phyloP scores from a whole-genome alignment of 371 early-diverging fungal species.

The Mucor circinelloides region DNA sequence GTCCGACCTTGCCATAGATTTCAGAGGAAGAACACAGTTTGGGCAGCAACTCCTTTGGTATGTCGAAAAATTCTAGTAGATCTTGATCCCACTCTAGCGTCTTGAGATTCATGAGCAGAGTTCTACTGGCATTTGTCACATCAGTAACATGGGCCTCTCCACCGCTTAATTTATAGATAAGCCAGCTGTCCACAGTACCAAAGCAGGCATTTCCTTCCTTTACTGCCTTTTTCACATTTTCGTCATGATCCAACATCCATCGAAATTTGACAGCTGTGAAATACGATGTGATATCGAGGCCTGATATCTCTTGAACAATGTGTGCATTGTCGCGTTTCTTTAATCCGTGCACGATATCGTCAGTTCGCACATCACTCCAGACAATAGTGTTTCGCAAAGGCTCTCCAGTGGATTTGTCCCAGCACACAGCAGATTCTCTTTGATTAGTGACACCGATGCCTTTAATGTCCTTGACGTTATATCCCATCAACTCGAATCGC shows the following conservation, averaged over 20 bases:
- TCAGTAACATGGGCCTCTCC: slow-evolving; percentile 85
- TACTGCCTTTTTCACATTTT: slow-evolving; percentile 58
- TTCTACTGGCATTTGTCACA: slow-evolving; percentile 94
- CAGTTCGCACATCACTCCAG: slow-evolving; percentile 92
- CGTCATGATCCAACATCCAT: slow-evolving; percentile 90
- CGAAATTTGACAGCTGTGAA: slow-evolving; percentile 91
- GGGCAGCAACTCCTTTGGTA: slow-evolving; percentile 60
- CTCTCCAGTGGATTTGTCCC: slow-evolving; percentile 83
- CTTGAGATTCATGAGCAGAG: slow-evolving; percentile 90
- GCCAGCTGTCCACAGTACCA: slow-evolving; percentile 95
- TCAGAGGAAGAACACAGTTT: slow-evolving; percentile 83
- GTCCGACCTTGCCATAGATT: slow-evolving; percentile 62
- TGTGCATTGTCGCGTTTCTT: slow-evolving; percentile 41
- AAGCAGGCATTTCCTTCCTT: slow-evolving; percentile 52
- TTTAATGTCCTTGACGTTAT: slow-evolving; percentile 64
- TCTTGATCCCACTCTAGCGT: slow-evolving; percentile 81
- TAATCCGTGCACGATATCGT: slow-evolving; percentile 68
- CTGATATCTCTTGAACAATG: slow-evolving; percentile 65
- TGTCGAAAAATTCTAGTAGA: slow-evolving; percentile 56
- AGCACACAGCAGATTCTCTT: slow-evolving; percentile 89
- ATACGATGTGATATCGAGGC: slow-evolving; percentile 91
- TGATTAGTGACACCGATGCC: slow-evolving; percentile 94
- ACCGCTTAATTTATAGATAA: slow-evolving; percentile 71
- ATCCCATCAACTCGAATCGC: slow-evolving; percentile 66
- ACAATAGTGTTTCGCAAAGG: slow-evolving; percentile 92